A percentile compares a stretch with the other conserved stretches of the same genome.
Evolutionary conservation across 768 basidiomycete genomes (phyloP).

Genomic region (Hygrocybe punicea): DNA sequence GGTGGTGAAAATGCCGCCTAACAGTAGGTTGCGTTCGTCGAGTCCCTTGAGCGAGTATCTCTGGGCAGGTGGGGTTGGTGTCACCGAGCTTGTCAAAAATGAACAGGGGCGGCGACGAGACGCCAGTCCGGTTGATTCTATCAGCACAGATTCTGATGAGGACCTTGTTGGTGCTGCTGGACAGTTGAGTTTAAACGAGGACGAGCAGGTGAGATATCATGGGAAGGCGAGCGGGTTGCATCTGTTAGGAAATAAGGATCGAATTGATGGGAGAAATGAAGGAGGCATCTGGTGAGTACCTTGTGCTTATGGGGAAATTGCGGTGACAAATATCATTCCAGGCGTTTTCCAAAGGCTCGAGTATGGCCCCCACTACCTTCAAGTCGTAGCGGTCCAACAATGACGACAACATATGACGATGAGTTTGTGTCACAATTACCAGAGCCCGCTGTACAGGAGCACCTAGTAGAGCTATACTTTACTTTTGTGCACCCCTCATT

Average conservation of each 20-base stretch:
- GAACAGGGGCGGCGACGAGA: constrained; percentile 13
- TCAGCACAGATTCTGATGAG: constrained; percentile 39
- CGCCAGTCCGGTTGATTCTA: constrained; percentile 32
- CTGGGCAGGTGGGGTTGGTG: constrained; percentile 7
- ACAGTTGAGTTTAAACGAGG: constrained; percentile 84
- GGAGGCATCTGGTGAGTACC: constrained; percentile 67
- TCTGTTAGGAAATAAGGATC: constrained; percentile 59
- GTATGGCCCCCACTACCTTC: constrained; percentile 73
- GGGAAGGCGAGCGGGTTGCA: constrained; percentile 82
- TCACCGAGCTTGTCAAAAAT: constrained; percentile 3
- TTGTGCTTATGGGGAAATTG: constrained; percentile 5
- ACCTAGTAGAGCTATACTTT: constrained; percentile 75
- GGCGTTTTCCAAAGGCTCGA: constrained; percentile 83
- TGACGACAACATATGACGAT: constrained; percentile 33
- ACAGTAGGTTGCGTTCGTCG: background rate
- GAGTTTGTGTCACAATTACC: constrained; percentile 51
- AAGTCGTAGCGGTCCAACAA: constrained; percentile 17
- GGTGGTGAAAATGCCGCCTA: background rate
- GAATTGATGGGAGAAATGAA: constrained; percentile 63
- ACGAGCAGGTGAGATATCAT: constrained; percentile 80
- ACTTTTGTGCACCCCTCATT: constrained; percentile 75
- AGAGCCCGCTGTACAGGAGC: constrained; percentile 54
- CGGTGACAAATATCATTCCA: constrained; percentile 25
- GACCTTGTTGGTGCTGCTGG: constrained; percentile 68
- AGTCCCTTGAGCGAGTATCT: constrained; percentile 1